Conservation (phyloP, 768 basidiomycete genomes). For the Pulveroboletus sp. region DNA sequence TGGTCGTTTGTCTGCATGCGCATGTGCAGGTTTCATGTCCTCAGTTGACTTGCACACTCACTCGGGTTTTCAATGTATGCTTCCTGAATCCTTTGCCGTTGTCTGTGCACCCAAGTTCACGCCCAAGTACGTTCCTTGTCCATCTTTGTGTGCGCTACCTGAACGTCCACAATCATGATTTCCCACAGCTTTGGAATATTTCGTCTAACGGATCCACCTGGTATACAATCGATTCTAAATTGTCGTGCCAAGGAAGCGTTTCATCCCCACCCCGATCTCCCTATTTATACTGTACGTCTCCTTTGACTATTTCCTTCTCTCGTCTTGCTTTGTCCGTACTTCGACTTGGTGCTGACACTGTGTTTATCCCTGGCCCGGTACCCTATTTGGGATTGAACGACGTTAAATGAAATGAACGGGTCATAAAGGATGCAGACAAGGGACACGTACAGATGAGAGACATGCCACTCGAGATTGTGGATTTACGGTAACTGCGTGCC, state of each 20-base stretch:
- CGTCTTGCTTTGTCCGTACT: not conserved
- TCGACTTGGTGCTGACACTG: not conserved
- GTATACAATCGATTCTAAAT: slow-evolving; percentile 62
- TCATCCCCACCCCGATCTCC: slow-evolving; percentile 79
- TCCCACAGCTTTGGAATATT: slow-evolving; percentile 69
- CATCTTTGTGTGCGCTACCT: not conserved
- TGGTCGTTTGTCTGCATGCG: not conserved
- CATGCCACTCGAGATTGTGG: slow-evolving; percentile 74
- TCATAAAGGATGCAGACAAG: slow-evolving; percentile 69
- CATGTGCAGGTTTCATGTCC: slow-evolving; percentile 80
- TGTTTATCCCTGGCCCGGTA: not conserved
- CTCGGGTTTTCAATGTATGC: slow-evolving; percentile 82
- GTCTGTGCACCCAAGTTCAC: slow-evolving; percentile 81
- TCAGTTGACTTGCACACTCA: slow-evolving; percentile 92
- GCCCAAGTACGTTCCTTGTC: slow-evolving; percentile 52
- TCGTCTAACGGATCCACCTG: slow-evolving; percentile 84
- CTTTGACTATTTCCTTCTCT: not conserved
- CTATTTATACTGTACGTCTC: slow-evolving; percentile 77
- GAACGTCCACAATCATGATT: not conserved
- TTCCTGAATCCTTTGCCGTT: slow-evolving; percentile 89
- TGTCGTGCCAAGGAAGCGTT: slow-evolving; percentile 74
- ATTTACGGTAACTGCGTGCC: slow-evolving; percentile 46
- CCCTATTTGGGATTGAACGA: not conserved
- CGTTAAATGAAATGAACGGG: not conserved
- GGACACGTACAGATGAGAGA: slow-evolving; percentile 81